Evolutionary conservation across 2,329 filamentous ascomycete species (phyloP).

Genomic region (Botrytis aclada): DNA sequence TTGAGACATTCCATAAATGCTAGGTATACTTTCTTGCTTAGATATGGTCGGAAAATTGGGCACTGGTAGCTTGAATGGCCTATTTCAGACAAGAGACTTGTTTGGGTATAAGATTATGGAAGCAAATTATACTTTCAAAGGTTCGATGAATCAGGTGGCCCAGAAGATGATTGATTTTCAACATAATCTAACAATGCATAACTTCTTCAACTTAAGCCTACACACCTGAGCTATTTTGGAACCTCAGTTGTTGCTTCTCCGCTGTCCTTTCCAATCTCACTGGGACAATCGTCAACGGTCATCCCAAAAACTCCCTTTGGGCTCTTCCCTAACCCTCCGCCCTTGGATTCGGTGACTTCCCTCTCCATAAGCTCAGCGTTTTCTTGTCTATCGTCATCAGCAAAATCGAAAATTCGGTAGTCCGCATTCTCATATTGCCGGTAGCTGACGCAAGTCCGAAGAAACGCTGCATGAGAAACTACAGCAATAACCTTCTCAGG

Average conservation of each 20-base stretch:
- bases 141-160: neutral
- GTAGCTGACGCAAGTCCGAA: constrained; percentile 32
- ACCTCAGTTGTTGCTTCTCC: constrained; percentile 25
- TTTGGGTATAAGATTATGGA: neutral
- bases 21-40: neutral
- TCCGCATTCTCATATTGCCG: constrained; percentile 36
- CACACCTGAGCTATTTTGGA: constrained; percentile 19
- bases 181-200: neutral
- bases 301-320: constrained; percentile 27
- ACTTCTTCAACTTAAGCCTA: neutral
- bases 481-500: constrained; percentile 39
- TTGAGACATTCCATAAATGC: neutral
- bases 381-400: constrained; percentile 28
- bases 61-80: neutral
- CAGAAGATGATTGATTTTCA: neutral
- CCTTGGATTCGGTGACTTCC: constrained; percentile 34
- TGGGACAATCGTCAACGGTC: constrained; percentile 2
- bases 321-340: constrained; percentile 36
- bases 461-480: constrained; percentile 36
- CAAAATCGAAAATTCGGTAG: constrained; percentile 37
- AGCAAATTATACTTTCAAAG: neutral
- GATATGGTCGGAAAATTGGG: neutral
- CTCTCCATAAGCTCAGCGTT: constrained; percentile 33
- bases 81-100: neutral
- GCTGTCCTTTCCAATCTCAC: constrained; percentile 8